phyloP scores from a whole-genome alignment of 2,329 filamentous ascomycete genomes.

The Colletotrichum lentis region DNA sequence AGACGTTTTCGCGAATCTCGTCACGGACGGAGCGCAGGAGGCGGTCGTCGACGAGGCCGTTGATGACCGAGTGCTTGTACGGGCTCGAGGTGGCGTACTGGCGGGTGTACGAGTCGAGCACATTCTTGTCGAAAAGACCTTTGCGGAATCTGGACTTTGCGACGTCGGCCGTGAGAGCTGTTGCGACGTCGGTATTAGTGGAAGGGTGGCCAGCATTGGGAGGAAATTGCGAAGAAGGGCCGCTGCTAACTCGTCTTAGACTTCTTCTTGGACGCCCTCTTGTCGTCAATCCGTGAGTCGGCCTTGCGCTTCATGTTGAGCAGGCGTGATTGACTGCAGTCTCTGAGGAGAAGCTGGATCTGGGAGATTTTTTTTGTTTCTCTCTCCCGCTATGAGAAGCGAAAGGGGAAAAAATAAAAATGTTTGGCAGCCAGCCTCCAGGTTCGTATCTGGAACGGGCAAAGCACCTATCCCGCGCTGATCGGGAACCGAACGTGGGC shows the following conservation, averaged over 20 bases:
- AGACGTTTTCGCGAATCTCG: slow-evolving; percentile 89
- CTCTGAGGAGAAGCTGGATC: background rate
- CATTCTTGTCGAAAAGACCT: slow-evolving; percentile 69
- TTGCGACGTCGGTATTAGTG: slow-evolving; percentile 32
- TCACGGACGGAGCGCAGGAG: slow-evolving; percentile 86
- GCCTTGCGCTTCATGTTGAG: slow-evolving; percentile 68
- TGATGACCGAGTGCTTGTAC: slow-evolving; percentile 94
- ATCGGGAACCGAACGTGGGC: slow-evolving; percentile 26
- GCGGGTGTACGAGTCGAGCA: slow-evolving; percentile 66
- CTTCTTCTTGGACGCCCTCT: slow-evolving; percentile 61
- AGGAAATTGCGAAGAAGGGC: background rate
- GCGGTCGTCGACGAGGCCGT: slow-evolving; percentile 77
- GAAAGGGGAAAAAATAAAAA: background rate
- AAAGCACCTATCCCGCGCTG: slow-evolving; percentile 17
- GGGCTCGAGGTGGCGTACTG: slow-evolving; percentile 71
- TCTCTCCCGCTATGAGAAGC: background rate
- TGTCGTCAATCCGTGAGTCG: slow-evolving; percentile 54
- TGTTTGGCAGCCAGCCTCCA: slow-evolving; percentile 7
- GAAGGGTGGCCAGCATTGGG: slow-evolving; percentile 7
- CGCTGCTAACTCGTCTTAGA: slow-evolving; percentile 56
- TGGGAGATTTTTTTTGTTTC: too few relatives aligned
- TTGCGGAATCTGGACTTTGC: slow-evolving; percentile 68
- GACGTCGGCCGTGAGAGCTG: slow-evolving; percentile 59
- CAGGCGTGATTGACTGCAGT: slow-evolving; percentile 1
- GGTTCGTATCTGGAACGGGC: slow-evolving; percentile 15